Evolutionary conservation across 345 rosid species (phyloP).

Genomic region (Hypericum perforatum): DNA sequence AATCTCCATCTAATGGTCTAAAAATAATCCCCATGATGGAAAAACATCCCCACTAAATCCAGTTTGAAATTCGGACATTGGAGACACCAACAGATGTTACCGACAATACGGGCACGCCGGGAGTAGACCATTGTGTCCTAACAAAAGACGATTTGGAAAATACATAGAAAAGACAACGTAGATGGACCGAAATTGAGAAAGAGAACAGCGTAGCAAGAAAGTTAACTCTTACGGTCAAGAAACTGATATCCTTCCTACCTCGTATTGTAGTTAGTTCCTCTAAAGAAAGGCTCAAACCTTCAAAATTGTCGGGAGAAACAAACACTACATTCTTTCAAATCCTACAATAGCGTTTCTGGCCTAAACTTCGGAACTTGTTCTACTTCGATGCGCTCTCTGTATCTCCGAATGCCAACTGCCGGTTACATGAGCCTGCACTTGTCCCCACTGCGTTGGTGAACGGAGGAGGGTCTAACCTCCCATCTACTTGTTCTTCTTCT

Average conservation of each 20-base stretch:
- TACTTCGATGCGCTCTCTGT: conserved; percentile 11
- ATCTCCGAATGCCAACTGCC: conserved; percentile 20
- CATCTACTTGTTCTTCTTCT: conserved; percentile 64
- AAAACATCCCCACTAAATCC: too few species aligned
- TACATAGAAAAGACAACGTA: too few species aligned
- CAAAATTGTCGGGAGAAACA: conserved; percentile 16
- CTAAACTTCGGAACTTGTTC: conserved; percentile 26
- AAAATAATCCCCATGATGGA: too few species aligned
- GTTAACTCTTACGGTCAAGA: conserved; percentile 8
- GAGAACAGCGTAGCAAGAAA: not conserved
- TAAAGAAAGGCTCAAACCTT: conserved; percentile 21
- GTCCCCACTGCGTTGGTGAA: conserved; percentile 5
- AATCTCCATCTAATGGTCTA: too few species aligned
- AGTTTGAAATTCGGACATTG: too few species aligned
- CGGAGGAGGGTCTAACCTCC: not conserved
- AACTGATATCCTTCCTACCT: conserved; percentile 17
- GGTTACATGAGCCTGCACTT: conserved; percentile 22
- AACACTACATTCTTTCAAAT: conserved; percentile 20
- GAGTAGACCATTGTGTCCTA: too few species aligned
- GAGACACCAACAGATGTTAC: too few species aligned
- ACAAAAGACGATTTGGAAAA: too few species aligned
- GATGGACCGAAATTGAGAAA: too few species aligned
- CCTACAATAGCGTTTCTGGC: conserved; percentile 31
- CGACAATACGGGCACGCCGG: too few species aligned
- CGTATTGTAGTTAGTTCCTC: conserved; percentile 13